A percentile compares a stretch with the other conserved stretches of the same genome.
Evolutionary conservation across 2,329 filamentous ascomycete genomes (phyloP).

Genomic region (Penicillium palitans): DNA sequence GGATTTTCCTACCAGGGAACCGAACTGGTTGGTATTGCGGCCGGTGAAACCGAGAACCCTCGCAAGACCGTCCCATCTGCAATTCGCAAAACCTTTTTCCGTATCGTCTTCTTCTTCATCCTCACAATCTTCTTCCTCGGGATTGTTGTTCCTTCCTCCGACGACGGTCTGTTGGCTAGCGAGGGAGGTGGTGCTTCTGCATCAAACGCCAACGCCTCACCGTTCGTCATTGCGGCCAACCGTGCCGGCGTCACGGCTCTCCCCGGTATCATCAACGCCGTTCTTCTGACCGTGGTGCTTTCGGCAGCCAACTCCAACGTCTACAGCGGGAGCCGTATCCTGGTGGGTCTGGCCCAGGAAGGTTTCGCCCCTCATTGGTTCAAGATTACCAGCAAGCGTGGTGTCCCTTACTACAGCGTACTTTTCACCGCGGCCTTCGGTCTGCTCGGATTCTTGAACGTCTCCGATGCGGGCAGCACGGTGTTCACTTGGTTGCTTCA

Average conservation of each 20-base stretch:
- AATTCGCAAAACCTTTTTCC: constrained; percentile 72
- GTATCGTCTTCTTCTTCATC: constrained; percentile 62
- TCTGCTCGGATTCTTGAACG: constrained; percentile 68
- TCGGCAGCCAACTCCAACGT: constrained; percentile 45
- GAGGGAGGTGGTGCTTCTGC: constrained; percentile 17
- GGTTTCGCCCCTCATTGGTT: constrained; percentile 46
- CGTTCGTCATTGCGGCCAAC: constrained; percentile 45
- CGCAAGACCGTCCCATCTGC: constrained; percentile 69
- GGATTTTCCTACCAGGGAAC: constrained; percentile 56
- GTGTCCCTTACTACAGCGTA: constrained; percentile 47
- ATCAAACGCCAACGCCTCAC: constrained; percentile 34
- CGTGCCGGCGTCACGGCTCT: constrained; percentile 37
- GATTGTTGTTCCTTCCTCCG: constrained; percentile 65
- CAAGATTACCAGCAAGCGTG: constrained; percentile 41
- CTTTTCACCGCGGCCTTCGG: constrained; percentile 53
- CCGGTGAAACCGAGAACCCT: constrained; percentile 72
- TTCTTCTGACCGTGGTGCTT: constrained; percentile 43
- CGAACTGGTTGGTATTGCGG: constrained; percentile 73
- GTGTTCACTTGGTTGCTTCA: constrained; percentile 53
- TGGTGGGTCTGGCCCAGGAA: constrained; percentile 62
- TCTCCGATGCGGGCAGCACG: constrained; percentile 59
- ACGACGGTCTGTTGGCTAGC: constrained; percentile 52
- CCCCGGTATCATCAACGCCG: constrained; percentile 42
- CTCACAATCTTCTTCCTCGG: constrained; percentile 63
- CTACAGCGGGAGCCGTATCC: constrained; percentile 60